Evolutionary conservation across 1,139 yeast genomes (phyloP).

Genomic region (Geotrichum klebahnii): DNA sequence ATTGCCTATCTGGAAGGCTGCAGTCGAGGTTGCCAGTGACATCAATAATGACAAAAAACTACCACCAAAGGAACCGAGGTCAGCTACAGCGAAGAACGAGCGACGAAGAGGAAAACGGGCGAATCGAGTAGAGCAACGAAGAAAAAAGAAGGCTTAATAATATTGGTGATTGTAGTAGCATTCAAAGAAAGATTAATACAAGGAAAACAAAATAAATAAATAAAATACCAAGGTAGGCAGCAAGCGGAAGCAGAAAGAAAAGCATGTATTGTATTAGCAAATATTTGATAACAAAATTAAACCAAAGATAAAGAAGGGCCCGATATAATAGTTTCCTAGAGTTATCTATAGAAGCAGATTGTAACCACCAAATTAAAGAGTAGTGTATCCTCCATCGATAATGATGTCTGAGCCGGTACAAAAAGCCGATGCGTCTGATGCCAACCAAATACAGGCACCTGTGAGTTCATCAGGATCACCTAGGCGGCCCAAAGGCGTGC

Average conservation of each 20-base stretch:
- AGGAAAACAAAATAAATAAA: background rate
- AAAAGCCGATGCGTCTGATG: constrained; percentile 58
- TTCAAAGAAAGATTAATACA: background rate
- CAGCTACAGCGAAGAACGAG: background rate
- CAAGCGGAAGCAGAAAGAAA: too few relatives aligned
- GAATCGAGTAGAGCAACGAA: background rate
- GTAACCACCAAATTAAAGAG: constrained; percentile 34
- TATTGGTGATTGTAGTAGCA: background rate
- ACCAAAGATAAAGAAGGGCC: too few relatives aligned
- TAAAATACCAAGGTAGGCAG: too few relatives aligned
- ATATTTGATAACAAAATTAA: too few relatives aligned
- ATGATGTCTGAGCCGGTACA: constrained; percentile 63
- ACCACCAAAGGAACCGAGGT: constrained; percentile 4
- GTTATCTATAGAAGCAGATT: too few relatives aligned
- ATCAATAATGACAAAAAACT: background rate
- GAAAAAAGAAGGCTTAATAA: background rate
- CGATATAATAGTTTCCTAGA: too few relatives aligned
- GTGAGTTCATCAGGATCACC: constrained; percentile 65
- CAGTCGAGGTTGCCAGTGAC: background rate
- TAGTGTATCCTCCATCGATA: constrained; percentile 66
- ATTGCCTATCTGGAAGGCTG: too few relatives aligned
- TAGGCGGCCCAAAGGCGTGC: constrained; percentile 66
- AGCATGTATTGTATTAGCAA: too few relatives aligned
- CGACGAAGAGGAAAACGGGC: background rate
- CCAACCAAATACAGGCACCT: constrained; percentile 65